Evolutionary conservation across 495 filamentous ascomycete species (phyloP).

Genomic region (Physcia stellaris): DNA sequence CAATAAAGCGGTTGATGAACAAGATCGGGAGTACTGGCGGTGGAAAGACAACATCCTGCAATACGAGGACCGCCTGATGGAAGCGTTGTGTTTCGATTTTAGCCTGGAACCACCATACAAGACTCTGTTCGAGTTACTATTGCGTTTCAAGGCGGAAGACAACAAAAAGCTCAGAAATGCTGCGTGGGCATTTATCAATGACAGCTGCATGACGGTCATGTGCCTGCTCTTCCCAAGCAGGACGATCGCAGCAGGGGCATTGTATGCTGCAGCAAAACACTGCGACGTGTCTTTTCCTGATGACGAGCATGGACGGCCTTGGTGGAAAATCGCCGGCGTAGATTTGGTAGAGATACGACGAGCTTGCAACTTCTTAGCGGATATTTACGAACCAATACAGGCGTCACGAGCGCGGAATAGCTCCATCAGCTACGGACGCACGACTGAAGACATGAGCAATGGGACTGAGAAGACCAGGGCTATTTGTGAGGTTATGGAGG

Average conservation of each 20-base stretch:
- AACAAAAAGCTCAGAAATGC: constrained; percentile 67
- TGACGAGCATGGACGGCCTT: constrained; percentile 55
- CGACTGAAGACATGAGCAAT: constrained; percentile 7
- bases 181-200: constrained; percentile 86
- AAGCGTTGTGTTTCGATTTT: constrained; percentile 87
- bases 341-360: constrained; percentile 44
- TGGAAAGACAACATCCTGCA: constrained; percentile 88
- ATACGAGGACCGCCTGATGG: constrained; percentile 82
- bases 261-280: constrained; percentile 71
- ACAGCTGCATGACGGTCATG: constrained; percentile 67
- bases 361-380: constrained; percentile 57
- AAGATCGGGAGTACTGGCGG: constrained; percentile 91
- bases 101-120: constrained; percentile 75
- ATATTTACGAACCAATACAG: constrained; percentile 61
- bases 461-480: constrained; percentile 13
- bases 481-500: background rate
- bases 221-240: constrained; percentile 69
- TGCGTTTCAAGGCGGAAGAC: constrained; percentile 51
- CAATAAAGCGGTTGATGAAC: constrained; percentile 76
- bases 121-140: constrained; percentile 63
- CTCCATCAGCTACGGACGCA: constrained; percentile 13
- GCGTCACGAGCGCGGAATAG: constrained; percentile 9
- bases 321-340: constrained; percentile 70
- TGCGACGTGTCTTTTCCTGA: constrained; percentile 60
- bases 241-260: constrained; percentile 69